Evolutionary conservation across 768 basidiomycete genomes (phyloP).

Genomic region (Termitomyces sp.): DNA sequence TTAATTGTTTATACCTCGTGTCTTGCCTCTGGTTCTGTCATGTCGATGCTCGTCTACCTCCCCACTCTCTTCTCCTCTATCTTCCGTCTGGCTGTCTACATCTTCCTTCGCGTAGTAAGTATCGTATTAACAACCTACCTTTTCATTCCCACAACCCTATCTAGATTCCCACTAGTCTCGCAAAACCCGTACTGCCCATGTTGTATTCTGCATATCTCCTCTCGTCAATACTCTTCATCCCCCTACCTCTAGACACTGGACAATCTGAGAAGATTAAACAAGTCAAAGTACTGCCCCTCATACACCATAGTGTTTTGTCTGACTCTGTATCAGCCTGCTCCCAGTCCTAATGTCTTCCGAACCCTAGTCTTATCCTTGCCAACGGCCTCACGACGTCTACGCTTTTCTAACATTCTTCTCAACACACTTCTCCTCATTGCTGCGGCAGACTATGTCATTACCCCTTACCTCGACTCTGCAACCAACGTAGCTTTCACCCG

Average conservation of each 20-base stretch:
- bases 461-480: slow-evolving; percentile 57
- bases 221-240: slow-evolving; percentile 19
- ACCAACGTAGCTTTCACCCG: slow-evolving; percentile 60
- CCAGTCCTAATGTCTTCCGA: slow-evolving; percentile 6
- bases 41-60: slow-evolving; percentile 22
- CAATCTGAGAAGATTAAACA: slow-evolving; percentile 11
- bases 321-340: slow-evolving; percentile 7
- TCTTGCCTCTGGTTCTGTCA: slow-evolving; percentile 4
- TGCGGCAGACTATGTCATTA: slow-evolving; percentile 48
- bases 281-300: not conserved
- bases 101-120: slow-evolving; percentile 54
- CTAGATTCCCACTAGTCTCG: slow-evolving; percentile 41
- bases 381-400: slow-evolving; percentile 29
- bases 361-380: slow-evolving; percentile 33
- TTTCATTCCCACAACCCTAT: slow-evolving; percentile 3
- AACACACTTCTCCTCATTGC: slow-evolving; percentile 33
- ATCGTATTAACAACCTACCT: not conserved
- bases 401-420: slow-evolving; percentile 28
- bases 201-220: slow-evolving; percentile 30
- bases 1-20: not conserved
- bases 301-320: slow-evolving; percentile 1
- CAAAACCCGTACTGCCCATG: slow-evolving; percentile 29
- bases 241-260: not conserved
- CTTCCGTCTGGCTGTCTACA: slow-evolving; percentile 43
- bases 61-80: slow-evolving; percentile 28